These are phyloP conservation scores for Scheffersomyces insectosa DNA, from an alignment of 1,139 yeast species.

Conservation along the genomic window DNA sequence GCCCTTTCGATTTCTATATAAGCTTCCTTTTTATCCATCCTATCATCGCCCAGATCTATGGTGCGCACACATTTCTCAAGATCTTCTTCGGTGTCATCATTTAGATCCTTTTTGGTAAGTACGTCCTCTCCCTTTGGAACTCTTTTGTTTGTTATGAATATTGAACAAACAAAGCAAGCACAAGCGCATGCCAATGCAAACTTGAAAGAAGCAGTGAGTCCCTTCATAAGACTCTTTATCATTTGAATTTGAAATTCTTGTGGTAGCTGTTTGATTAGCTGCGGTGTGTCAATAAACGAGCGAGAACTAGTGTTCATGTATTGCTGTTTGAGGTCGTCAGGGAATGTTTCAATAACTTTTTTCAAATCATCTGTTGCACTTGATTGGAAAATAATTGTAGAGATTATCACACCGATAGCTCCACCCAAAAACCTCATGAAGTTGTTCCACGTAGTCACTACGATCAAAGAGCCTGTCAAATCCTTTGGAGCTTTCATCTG, in stretches of 20 bases:
- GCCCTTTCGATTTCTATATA: too few species aligned
- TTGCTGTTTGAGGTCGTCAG: slow-evolving; percentile 4
- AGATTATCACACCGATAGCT: slow-evolving; percentile 16
- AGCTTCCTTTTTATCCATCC: too few species aligned
- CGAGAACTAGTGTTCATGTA: slow-evolving; percentile 1
- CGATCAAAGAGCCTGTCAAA: slow-evolving; percentile 18
- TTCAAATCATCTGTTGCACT: slow-evolving; percentile 3
- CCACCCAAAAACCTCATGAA: slow-evolving; percentile 21
- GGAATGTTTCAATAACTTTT: slow-evolving; percentile 6
- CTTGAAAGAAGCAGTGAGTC: too few species aligned
- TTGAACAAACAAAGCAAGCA: too few species aligned
- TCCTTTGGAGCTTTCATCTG: slow-evolving; percentile 25
- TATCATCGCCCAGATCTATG: too few species aligned
- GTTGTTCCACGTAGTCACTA: slow-evolving; percentile 19
- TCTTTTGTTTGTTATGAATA: slow-evolving; percentile 18
- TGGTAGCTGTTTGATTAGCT: too few species aligned
- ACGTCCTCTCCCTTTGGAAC: slow-evolving; percentile 18
- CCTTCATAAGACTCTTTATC: too few species aligned
- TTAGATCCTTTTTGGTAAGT: slow-evolving; percentile 2
- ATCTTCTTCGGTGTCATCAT: background rate
- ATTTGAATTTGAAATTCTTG: too few species aligned
- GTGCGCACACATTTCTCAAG: too few species aligned
- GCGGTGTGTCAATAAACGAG: too few species aligned
- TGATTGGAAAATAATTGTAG: slow-evolving; percentile 16
- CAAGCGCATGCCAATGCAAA: too few species aligned